Base-by-base conservation (phyloP, 2,329 filamentous ascomycete genomes). In the Cytospora piceae region DNA sequence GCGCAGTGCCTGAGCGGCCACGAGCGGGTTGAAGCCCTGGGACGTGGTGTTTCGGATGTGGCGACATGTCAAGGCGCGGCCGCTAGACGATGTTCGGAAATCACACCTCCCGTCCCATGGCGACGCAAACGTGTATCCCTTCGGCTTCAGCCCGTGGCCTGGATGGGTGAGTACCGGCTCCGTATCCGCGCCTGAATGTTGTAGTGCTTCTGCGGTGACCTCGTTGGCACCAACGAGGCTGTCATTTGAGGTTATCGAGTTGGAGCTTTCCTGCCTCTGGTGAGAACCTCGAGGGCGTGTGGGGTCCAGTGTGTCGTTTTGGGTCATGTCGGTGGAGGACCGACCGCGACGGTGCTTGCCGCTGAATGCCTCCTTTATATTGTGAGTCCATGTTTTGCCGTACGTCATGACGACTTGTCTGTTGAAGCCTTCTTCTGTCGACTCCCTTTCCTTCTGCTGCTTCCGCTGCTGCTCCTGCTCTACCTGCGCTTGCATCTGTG, bases 31-130 rank as follows among this genome's bases (percentile, higher is more conserved):
- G 68, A 78, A 79, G 3, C 76, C 72, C 7, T 71, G 72, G 1
- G 71, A 72, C 39, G 75, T 74, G 5, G 81, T 79, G 32, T 85
- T 83, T 2, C 93, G 80, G n/a, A 85, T 79, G 75, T 96, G 92
- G 64, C 87, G 88, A 77, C 91, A 94, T 74, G 87, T 88, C 17
- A 96, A 78, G 63, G 86, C 90, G 60, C 90, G 88, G 2, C 94
- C 94, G 53, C 86, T 89, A 64, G 87, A 83, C 46, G 91, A 90
- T 0, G 93, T 95, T 20, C 86, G 83, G 76, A 98, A 98, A 67
- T 94, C 91, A 78, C 94, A 98, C 52, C 85, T 85, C 20, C 92
- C 91, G 67, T 92, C 88, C 94, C 94, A 98, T 0, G 93, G 94
- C 52, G 91, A 95, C 24, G 82, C 79, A 74, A 97, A 97, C 1